Percentiles rank a stretch among this genome's conserved stretches.
phyloP scores from a whole-genome alignment of 176 grass and related monocot species.

The Oryza meyeriana region DNA sequence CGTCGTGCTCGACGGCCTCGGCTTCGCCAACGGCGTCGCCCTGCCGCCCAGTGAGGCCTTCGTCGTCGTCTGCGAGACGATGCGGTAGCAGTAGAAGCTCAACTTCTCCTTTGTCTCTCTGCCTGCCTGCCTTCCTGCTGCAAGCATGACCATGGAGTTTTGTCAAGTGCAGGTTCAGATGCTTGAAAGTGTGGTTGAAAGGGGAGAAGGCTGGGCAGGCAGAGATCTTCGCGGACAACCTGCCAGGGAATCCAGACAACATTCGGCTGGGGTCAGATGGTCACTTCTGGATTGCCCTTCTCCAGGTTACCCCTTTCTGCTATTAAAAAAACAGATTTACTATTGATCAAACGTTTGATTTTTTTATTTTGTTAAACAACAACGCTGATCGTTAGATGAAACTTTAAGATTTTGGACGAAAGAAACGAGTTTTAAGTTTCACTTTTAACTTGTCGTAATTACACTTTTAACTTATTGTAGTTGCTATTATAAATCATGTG shows the following conservation, averaged over 20 bases:
- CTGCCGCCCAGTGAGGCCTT: conserved; percentile 50
- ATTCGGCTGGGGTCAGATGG: conserved; percentile 66
- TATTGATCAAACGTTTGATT: no score
- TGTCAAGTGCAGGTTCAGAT: conserved; percentile 42
- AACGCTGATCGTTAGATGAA: no score
- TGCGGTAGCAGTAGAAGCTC: conserved; percentile 2
- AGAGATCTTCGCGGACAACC: conserved; percentile 65
- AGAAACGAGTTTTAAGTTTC: no score
- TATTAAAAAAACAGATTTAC: no score
- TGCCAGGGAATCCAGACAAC: conserved; percentile 72
- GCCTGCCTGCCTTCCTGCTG: neutral
- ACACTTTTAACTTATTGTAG: no score
- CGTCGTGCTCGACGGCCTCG: conserved; percentile 41
- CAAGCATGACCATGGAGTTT: neutral
- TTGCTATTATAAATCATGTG: no score
- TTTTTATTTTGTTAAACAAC: no score
- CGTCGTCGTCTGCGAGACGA: conserved; percentile 67
- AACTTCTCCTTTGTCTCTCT: neutral
- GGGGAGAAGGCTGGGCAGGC: conserved; percentile 44
- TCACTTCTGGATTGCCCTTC: conserved; percentile 72
- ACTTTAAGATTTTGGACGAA: no score
- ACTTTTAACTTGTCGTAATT: no score
- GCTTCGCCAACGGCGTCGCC: conserved; percentile 78
- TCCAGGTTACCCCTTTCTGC: conserved; percentile 17
- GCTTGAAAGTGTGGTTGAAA: conserved; percentile 68